Evolutionary conservation across 2,329 filamentous ascomycete genomes (phyloP), one percentile per base, ranked within the genome.

Genomic region (Aspergillus ustus): DNA sequence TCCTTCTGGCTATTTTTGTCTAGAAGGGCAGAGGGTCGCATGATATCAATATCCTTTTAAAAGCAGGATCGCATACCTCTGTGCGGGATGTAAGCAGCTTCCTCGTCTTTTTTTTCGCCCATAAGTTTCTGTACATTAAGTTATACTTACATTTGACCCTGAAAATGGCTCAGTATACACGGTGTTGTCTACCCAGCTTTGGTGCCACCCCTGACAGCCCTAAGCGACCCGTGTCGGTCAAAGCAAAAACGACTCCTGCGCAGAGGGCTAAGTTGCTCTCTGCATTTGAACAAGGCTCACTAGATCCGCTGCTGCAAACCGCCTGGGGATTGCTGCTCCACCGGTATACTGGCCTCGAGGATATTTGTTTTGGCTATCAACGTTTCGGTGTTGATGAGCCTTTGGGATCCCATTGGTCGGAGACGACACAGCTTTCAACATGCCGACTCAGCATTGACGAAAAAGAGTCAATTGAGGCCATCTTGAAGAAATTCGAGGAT

Each of bases 301-400:
- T 75, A 46, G 66, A 67, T 29, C 61, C 68, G 7, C 52, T 73
- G 28, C 60, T 83, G 53, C 75, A 78, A 31, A 76, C 79, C 11
- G 78, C 80, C 8, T 83, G 81, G 81, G 80, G 76, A 1, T 62
- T 83, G 45, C 70, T 83, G 2, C 67, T 83, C 7, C 73, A 78
- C 44, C 77, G 75, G 50, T 83, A 82, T 63, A 79, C 80, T n/a
- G 77, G 75, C 2, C 77, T 77, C 17, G 75, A 82, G 52, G 79
- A 83, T 64, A 78, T 83, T 7, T 73, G 79, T 25, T 84, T 83
- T 69, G 82, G 80, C 25, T 78, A 76, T 57, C 71, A 77, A 61
- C 68, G 75, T 58, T 64, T 72, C 51, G 70, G 69, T 28, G 66
- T 61, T 53, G 67, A 69, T 52, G 60, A 6, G 60, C 61, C 29